Evolutionary conservation across 345 rosid genomes (phyloP).

Genomic region (Gossypium ekmanianum): DNA sequence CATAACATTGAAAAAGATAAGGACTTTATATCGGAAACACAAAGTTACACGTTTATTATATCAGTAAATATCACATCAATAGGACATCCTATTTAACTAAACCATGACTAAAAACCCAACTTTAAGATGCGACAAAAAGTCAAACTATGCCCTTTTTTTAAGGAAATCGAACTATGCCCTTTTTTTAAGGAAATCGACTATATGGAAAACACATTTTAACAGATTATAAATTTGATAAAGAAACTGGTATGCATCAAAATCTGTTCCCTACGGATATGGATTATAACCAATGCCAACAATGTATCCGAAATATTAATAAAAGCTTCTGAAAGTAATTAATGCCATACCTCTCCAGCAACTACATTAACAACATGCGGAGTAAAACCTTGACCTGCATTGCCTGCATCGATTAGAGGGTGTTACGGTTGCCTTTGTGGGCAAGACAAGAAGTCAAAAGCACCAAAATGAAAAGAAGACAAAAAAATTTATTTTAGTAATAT

Average conservation of each 20-base stretch:
- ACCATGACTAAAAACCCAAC: not conserved
- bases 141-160: not conserved
- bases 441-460: too few species aligned
- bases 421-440: too few species aligned
- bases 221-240: not conserved
- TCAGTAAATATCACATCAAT: not conserved
- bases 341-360: slow-evolving; percentile 78
- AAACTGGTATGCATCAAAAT: not conserved
- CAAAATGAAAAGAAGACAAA: too few species aligned
- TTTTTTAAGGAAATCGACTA: not conserved
- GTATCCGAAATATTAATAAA: not conserved
- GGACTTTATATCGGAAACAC: slow-evolving; percentile 6
- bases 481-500: too few species aligned
- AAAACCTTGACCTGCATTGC: slow-evolving; percentile 71
- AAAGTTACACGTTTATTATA: not conserved
- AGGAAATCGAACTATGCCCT: not conserved
- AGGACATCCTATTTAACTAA: not conserved
- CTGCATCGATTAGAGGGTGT: slow-evolving; percentile 36
- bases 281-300: not conserved
- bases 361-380: slow-evolving; percentile 71
- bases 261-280: not conserved
- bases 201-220: not conserved
- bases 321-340: not conserved
- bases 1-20: not conserved
- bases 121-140: not conserved